These are phyloP conservation scores for Cryptococcus wingfieldii DNA, from an alignment of 1,284 basidiomycete species.

Conservation along the genomic window DNA sequence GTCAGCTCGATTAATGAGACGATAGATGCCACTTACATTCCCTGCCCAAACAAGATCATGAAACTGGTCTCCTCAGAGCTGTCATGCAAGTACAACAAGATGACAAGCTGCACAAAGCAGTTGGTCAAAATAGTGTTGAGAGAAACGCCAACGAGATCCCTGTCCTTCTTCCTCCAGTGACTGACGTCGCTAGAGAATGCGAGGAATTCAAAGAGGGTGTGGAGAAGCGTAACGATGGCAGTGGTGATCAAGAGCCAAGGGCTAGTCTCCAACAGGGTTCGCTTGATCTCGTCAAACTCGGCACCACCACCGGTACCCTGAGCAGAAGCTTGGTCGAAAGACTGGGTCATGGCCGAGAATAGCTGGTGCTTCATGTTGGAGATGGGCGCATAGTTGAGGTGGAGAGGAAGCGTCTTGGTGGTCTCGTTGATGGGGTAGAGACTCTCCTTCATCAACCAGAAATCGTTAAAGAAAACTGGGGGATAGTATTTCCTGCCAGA, in stretches of 20 bases:
- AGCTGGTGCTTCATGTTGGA: constrained; percentile 71
- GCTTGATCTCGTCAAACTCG: constrained; percentile 88
- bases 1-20: neutral
- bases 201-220: constrained; percentile 87
- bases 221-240: constrained; percentile 74
- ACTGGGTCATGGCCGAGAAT: constrained; percentile 70
- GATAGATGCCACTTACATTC: constrained; percentile 50
- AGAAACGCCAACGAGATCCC: constrained; percentile 54
- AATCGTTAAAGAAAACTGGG: constrained; percentile 88
- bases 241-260: constrained; percentile 76
- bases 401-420: constrained; percentile 67
- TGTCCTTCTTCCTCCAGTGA: constrained; percentile 89
- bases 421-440: constrained; percentile 74
- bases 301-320: constrained; percentile 57
- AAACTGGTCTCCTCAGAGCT: constrained; percentile 89
- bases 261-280: constrained; percentile 90
- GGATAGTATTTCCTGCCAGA: constrained; percentile 66
- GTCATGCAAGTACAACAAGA: constrained; percentile 89
- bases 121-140: constrained; percentile 79
- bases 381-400: constrained; percentile 78
- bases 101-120: constrained; percentile 81
- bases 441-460: constrained; percentile 78
- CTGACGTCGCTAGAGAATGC: constrained; percentile 91
- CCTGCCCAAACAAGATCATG: constrained; percentile 90
- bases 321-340: constrained; percentile 70